Conservation (phyloP, 192 early-diverging fungal species). For the Backusella macrospora region DNA sequence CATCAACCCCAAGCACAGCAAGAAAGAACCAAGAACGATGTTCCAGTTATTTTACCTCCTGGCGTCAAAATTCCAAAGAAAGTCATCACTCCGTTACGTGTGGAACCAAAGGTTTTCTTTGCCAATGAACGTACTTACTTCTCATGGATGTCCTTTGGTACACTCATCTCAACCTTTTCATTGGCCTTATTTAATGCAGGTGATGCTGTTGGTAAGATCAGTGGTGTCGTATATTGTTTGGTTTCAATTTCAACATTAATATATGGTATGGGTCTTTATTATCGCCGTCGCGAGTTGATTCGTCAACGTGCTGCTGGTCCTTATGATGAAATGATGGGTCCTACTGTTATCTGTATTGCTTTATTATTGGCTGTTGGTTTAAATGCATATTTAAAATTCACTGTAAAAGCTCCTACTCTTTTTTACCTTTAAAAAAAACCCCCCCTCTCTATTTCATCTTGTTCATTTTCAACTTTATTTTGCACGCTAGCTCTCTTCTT, state of each 20-base stretch:
- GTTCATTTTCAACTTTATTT: too few species aligned
- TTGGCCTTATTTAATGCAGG: slow-evolving; percentile 80
- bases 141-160: slow-evolving; percentile 79
- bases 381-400: slow-evolving; percentile 58
- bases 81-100: slow-evolving; percentile 57
- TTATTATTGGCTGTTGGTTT: slow-evolving; percentile 58
- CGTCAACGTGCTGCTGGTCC: slow-evolving; percentile 58
- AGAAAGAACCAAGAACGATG: background rate
- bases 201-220: slow-evolving; percentile 62
- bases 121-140: slow-evolving; percentile 89
- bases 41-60: slow-evolving; percentile 36
- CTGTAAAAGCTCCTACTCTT: slow-evolving; percentile 27
- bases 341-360: slow-evolving; percentile 69
- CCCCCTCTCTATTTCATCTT: background rate
- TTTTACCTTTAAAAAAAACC: slow-evolving; percentile 23
- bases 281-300: slow-evolving; percentile 70
- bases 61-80: slow-evolving; percentile 48
- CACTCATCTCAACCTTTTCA: slow-evolving; percentile 68
- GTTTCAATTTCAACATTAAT: slow-evolving; percentile 72
- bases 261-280: slow-evolving; percentile 72
- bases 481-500: too few species aligned
- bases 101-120: slow-evolving; percentile 87
- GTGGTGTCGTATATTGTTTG: slow-evolving; percentile 71
- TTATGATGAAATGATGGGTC: slow-evolving; percentile 72
- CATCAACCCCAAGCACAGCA: background rate